Percentiles rank a stretch among this genome's conserved stretches.
These are phyloP conservation scores for Tulasnella sp. DNA, from an alignment of 768 basidiomycete genomes.

Conservation along the genomic window DNA sequence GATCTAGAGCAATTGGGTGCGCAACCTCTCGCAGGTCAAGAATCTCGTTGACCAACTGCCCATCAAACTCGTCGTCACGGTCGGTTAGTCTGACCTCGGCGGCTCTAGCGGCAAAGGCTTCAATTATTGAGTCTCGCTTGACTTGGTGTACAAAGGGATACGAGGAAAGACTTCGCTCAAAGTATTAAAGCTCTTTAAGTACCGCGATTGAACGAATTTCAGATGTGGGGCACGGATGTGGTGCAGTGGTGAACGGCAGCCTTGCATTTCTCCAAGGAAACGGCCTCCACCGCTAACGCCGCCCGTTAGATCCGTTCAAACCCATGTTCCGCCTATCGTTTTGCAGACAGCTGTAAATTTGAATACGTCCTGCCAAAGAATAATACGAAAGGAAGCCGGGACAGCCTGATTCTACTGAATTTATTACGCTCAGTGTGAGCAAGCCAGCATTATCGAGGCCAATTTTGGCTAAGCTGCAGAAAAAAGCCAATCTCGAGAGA, in stretches of 20 bases:
- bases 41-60: background rate
- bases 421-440: too few species aligned
- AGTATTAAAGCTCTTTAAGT: background rate
- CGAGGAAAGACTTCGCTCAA: background rate
- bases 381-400: too few species aligned
- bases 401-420: too few species aligned
- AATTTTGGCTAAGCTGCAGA: too few species aligned
- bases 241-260: background rate
- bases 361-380: too few species aligned
- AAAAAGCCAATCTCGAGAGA: too few species aligned
- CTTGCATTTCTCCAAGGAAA: background rate
- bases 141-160: background rate
- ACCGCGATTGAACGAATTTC: background rate
- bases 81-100: background rate
- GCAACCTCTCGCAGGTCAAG: background rate
- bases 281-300: background rate
- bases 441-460: too few species aligned
- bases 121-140: background rate
- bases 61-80: background rate
- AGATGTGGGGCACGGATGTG: background rate
- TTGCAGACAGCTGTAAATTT: too few species aligned
- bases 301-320: background rate
- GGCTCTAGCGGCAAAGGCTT: background rate
- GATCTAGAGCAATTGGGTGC: background rate
- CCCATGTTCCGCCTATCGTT: too few species aligned